Evolutionary conservation across 2,329 filamentous ascomycete species (phyloP).

Genomic region (Mycocentrospora acerina): DNA sequence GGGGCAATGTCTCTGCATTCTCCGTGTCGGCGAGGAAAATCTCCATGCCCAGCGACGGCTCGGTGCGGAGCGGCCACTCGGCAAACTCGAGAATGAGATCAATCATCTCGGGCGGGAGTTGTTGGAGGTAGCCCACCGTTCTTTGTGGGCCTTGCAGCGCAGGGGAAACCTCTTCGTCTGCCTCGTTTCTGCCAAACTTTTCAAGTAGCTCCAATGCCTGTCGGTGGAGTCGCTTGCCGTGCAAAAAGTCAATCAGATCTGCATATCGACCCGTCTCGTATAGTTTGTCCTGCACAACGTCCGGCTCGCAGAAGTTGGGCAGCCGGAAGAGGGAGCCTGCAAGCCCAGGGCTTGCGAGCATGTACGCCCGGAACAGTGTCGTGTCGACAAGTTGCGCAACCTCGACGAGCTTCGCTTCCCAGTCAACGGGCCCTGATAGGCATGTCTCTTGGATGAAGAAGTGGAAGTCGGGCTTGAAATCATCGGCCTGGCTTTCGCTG

Average conservation of each 20-base stretch:
- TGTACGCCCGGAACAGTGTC: constrained; percentile 89
- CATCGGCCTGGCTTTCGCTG: constrained; percentile 40
- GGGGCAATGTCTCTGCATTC: constrained; percentile 86
- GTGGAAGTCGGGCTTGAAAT: constrained; percentile 46
- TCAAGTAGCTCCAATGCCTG: constrained; percentile 80
- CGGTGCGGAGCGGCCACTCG: constrained; percentile 77
- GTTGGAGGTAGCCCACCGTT: constrained; percentile 88
- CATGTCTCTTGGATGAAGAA: constrained; percentile 42
- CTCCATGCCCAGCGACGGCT: constrained; percentile 81
- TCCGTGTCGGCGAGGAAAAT: constrained; percentile 91
- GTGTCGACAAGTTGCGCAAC: constrained; percentile 89
- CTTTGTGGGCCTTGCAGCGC: constrained; percentile 77
- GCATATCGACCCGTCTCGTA: constrained; percentile 86
- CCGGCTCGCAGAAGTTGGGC: constrained; percentile 94
- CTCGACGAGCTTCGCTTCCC: constrained; percentile 69
- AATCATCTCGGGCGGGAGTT: constrained; percentile 80
- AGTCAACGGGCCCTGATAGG: constrained; percentile 50
- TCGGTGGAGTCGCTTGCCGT: constrained; percentile 89
- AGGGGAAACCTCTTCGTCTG: constrained; percentile 48
- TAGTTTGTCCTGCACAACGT: constrained; percentile 90
- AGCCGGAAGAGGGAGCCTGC: constrained; percentile 91
- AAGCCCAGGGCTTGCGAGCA: constrained; percentile 84
- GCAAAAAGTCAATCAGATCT: constrained; percentile 95
- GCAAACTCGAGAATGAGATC: constrained; percentile 90
- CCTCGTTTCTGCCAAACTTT: constrained; percentile 69